Conservation (phyloP, 345 rosid species). For the Salix viminalis region DNA sequence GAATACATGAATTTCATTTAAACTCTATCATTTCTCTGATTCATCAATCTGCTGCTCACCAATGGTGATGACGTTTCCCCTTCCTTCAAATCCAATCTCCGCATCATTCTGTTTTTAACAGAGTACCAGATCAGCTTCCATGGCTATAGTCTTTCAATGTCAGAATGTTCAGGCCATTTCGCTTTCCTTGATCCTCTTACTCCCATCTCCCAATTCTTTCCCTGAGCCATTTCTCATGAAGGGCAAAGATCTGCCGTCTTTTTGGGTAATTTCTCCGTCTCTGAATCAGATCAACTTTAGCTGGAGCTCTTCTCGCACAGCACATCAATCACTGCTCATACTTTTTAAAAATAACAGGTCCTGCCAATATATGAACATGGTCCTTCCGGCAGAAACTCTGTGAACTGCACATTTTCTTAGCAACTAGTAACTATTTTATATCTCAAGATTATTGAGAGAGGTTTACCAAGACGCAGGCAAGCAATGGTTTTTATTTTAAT, state of each 20-base stretch:
- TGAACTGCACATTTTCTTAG: neutral
- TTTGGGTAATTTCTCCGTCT: neutral
- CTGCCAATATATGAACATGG: neutral
- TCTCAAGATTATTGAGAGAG: neutral
- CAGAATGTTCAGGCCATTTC: neutral
- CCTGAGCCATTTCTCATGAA: neutral
- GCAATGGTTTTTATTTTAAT: neutral
- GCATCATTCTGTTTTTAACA: neutral
- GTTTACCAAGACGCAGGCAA: neutral
- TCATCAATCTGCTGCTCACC: neutral
- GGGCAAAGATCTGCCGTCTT: neutral
- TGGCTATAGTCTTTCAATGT: neutral
- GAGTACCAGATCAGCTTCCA: neutral
- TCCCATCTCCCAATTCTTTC: neutral
- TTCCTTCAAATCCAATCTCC: neutral
- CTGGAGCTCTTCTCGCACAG: neutral
- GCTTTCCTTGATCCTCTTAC: neutral
- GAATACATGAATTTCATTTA: neutral
- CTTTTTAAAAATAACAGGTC: neutral
- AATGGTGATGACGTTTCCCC: neutral
- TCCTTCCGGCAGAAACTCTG: neutral
- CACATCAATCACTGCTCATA: neutral
- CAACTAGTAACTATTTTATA: neutral
- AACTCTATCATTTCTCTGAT: neutral
- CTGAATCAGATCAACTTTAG: neutral